Evolutionary conservation across 2,329 filamentous ascomycete genomes (phyloP).

Genomic region (Furcasterigmium furcatum): DNA sequence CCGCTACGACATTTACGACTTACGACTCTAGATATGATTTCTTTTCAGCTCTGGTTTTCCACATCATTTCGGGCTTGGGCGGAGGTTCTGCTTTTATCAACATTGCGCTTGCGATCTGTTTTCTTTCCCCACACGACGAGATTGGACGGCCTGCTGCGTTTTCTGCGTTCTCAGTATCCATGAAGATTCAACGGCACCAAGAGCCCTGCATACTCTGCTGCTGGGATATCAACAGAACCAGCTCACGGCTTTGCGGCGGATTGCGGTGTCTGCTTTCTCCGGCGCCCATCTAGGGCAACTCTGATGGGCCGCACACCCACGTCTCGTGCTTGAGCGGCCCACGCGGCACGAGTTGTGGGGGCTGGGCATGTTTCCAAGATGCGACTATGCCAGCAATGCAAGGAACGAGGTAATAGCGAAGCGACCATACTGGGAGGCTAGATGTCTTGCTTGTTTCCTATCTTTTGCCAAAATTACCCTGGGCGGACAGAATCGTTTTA

Average conservation of each 20-base stretch:
- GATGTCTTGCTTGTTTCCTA: conserved; percentile 2
- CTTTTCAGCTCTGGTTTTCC: conserved; percentile 9
- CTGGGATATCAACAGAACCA: not conserved
- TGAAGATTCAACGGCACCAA: not conserved
- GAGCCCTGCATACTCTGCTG: not conserved
- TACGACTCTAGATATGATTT: conserved; percentile 14
- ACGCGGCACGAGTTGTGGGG: too few relatives aligned
- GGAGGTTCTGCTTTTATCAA: not conserved
- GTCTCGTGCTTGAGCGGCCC: too few relatives aligned
- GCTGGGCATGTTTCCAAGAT: too few relatives aligned
- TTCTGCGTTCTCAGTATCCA: not conserved
- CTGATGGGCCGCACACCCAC: not conserved
- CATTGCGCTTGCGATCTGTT: not conserved
- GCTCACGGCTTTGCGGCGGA: not conserved
- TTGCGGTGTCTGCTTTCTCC: not conserved
- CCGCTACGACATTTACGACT: conserved; percentile 15
- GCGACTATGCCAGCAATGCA: too few relatives aligned
- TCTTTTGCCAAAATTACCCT: conserved; percentile 4
- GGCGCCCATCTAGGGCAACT: not conserved
- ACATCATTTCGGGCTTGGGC: not conserved
- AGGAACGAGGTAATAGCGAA: too few relatives aligned
- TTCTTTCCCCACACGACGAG: not conserved
- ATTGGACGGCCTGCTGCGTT: too few relatives aligned
- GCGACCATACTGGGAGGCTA: too few relatives aligned
- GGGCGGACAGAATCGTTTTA: not conserved